These are phyloP conservation scores for Magnusiomyces sp. DNA, from an alignment of 1,139 yeast genomes.

Conservation along the genomic window DNA sequence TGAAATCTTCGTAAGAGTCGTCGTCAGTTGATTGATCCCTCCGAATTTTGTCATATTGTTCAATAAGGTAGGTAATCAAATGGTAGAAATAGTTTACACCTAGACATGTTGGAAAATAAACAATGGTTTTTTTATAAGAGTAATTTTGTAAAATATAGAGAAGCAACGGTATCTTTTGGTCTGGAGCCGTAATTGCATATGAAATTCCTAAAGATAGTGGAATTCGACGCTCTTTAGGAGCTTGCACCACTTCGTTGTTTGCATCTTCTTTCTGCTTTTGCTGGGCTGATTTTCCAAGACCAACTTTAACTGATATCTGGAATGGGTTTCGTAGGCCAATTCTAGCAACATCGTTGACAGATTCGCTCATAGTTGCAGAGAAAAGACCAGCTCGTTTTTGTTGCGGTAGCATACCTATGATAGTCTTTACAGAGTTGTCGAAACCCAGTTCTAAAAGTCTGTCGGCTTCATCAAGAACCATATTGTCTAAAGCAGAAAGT, in stretches of 20 bases:
- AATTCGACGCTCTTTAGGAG: slow-evolving; percentile 28
- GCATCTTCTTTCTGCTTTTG: too few relatives aligned
- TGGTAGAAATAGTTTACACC: slow-evolving; percentile 70
- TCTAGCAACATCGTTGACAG: slow-evolving; percentile 39
- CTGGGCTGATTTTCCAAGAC: neutral
- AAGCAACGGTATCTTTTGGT: slow-evolving; percentile 49
- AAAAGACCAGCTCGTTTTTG: slow-evolving; percentile 91
- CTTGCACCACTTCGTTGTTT: slow-evolving; percentile 1
- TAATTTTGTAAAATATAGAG: slow-evolving; percentile 46
- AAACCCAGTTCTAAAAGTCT: slow-evolving; percentile 75
- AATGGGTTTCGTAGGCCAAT: slow-evolving; percentile 84
- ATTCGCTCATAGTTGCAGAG: slow-evolving; percentile 83
- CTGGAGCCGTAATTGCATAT: slow-evolving; percentile 55
- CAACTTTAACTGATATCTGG: slow-evolving; percentile 56
- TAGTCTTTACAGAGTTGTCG: slow-evolving; percentile 55
- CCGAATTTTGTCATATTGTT: slow-evolving; percentile 17
- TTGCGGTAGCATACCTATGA: slow-evolving; percentile 63
- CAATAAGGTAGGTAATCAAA: slow-evolving; percentile 38
- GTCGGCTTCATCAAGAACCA: slow-evolving; percentile 90
- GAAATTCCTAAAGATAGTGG: slow-evolving; percentile 62
- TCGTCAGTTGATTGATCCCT: slow-evolving; percentile 14
- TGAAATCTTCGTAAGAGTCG: slow-evolving; percentile 6
- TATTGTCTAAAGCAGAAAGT: slow-evolving; percentile 53
- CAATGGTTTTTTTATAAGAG: slow-evolving; percentile 63
- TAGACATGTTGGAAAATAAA: slow-evolving; percentile 85